Base-by-base conservation (phyloP, 352 stramenopile species). In the Phytopythium mirpurense region DNA sequence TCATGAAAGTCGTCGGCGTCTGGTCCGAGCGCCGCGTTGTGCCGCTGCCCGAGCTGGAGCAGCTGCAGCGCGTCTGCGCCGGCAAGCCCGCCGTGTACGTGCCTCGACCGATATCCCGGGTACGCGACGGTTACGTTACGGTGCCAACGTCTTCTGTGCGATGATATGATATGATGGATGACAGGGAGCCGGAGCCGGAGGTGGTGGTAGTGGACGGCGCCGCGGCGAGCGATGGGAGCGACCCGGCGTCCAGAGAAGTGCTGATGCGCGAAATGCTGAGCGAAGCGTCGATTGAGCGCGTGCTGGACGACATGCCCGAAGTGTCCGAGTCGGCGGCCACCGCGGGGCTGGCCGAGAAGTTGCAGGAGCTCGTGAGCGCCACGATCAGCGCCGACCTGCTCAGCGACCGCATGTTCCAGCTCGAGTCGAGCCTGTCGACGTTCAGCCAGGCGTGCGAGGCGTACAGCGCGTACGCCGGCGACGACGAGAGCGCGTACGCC, bases 331-430 rank as follows among this genome's bases (percentile, higher is more conserved):
- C 79, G 14, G 49, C 65, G 23, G 57, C 62, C 9, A 92, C 83
- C 1, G 48, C 54, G 15, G 58, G 64, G 34, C 63, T 82, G 51
- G 56, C 68, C 21, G 59, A 68, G 29, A 67, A 68, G 26, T 58
- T 94, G 24, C 81, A 94, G 62, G 70, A 88, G 29, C 66, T 94
- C 2, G 83, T 89, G 31, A 90, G 75, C 46, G 79, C 80, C 19
- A 90, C 81, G 8, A 91, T 94, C 53, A 92, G 78, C 29, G 78
- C 83, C 0, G 83, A 94, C 45, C 70, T 94, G 62, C 65, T 94
- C 31, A 94, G 83, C 66, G 83, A 94, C 58, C 79, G 83, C 51
- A 92, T 94, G 81, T 94, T 94, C 61, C 83, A 94, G 67, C 69
- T 94, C 49, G 70, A 92, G 60, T 90, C 79, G 50, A 89, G 74